phyloP scores from a whole-genome alignment of 179 eudicot genomes.

The Pouteria campechiana region DNA sequence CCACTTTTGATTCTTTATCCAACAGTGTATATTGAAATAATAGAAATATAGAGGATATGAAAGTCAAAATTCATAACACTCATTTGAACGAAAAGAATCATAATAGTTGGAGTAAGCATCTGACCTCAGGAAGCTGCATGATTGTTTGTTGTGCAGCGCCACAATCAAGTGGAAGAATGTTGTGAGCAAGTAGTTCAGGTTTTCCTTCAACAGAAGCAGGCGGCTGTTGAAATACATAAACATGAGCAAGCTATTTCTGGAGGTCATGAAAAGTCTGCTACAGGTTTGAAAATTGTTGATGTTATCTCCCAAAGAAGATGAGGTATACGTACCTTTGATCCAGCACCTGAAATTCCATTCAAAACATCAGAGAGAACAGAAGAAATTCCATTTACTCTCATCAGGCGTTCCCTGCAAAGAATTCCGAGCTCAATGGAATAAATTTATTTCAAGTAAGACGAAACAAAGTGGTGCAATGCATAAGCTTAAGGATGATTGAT shows the following conservation, averaged over 20 bases:
- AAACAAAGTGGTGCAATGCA: neutral
- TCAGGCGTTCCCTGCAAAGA: conserved; percentile 67
- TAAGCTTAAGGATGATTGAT: conserved; percentile 16
- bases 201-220: conserved; percentile 54
- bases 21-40: no score
- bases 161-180: conserved; percentile 84
- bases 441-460: conserved; percentile 12
- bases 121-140: conserved; percentile 93
- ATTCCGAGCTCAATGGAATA: conserved; percentile 4
- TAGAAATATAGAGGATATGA: no score
- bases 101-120: no score
- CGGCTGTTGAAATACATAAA: conserved; percentile 29
- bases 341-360: conserved; percentile 58
- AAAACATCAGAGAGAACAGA: conserved; percentile 67
- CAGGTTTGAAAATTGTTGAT: neutral
- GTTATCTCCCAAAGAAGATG: neutral
- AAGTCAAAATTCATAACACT: no score
- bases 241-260: neutral
- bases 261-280: neutral
- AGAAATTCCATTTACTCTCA: conserved; percentile 63
- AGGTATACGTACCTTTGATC: conserved; percentile 47
- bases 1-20: no score
- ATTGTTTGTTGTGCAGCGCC: conserved; percentile 80
- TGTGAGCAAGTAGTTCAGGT: conserved; percentile 51
- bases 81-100: no score